These are phyloP conservation scores for Hamamelis virginiana DNA, from an alignment of 164 flowering plant species.

Conservation along the genomic window DNA sequence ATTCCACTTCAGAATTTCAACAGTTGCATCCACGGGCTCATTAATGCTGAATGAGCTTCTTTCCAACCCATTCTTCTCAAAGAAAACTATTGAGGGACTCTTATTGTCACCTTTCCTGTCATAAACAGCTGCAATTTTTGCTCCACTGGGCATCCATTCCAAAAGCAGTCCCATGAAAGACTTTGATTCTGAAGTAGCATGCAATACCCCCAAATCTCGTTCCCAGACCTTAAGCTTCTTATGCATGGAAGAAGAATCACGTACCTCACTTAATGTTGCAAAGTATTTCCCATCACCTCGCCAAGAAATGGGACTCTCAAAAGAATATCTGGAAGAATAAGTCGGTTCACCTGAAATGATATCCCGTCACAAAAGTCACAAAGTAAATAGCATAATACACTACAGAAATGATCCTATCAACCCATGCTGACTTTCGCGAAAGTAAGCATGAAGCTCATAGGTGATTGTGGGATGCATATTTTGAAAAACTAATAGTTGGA, in stretches of 20 bases:
- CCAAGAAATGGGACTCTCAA: conserved; percentile 68
- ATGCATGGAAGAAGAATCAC: conserved; percentile 30
- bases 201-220: conserved; percentile 72
- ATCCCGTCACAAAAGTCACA: conserved; percentile 2
- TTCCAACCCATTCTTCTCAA: conserved; percentile 90
- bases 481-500: too few species aligned
- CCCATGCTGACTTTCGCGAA: too few species aligned
- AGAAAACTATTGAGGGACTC: conserved; percentile 65
- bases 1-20: conserved; percentile 80
- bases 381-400: conserved; percentile 4
- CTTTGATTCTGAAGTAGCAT: conserved; percentile 75
- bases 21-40: conserved; percentile 46
- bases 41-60: conserved; percentile 71
- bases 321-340: conserved; percentile 6
- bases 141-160: conserved; percentile 98
- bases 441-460: too few species aligned
- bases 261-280: conserved; percentile 53
- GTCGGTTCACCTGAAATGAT: conserved; percentile 39
- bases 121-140: conserved; percentile 78
- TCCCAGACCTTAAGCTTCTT: conserved; percentile 86
- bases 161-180: conserved; percentile 55
- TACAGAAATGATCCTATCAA: too few species aligned
- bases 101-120: conserved; percentile 52
- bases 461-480: too few species aligned
- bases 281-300: conserved; percentile 96